A percentile compares a stretch with the other conserved stretches of the same genome.
Evolutionary conservation across 768 basidiomycete species (phyloP).

Genomic region (Amyloporia xantha): DNA sequence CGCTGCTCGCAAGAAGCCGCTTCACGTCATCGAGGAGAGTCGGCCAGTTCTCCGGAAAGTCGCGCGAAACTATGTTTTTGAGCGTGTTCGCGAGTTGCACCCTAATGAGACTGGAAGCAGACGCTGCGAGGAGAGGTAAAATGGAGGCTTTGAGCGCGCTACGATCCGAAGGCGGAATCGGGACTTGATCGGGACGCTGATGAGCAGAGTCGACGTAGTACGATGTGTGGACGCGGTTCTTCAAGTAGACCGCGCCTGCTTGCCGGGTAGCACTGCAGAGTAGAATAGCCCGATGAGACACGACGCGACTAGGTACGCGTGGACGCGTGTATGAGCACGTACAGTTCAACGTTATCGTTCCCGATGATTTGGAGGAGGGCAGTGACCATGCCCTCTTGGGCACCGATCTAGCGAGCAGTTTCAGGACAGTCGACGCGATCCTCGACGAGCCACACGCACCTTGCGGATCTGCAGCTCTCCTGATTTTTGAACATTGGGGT

Average conservation of each 20-base stretch:
- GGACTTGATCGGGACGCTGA: constrained; percentile 51
- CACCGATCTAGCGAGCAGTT: constrained; percentile 49
- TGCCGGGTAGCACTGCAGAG: constrained; percentile 66
- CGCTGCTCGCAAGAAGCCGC: constrained; percentile 50
- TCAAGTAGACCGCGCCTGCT: constrained; percentile 82
- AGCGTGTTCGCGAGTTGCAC: constrained; percentile 70
- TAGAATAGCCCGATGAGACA: constrained; percentile 6
- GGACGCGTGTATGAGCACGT: constrained; percentile 36
- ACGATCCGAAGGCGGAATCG: constrained; percentile 64
- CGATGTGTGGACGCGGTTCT: constrained; percentile 73
- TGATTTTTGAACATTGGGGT: constrained; percentile 82
- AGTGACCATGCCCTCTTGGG: constrained; percentile 78
- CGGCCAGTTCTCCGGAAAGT: constrained; percentile 78
- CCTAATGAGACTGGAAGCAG: constrained; percentile 60
- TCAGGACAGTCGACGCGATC: constrained; percentile 5
- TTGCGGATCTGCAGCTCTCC: constrained; percentile 86
- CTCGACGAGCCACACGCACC: constrained; percentile 47
- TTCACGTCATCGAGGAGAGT: constrained; percentile 62
- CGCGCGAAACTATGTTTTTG: constrained; percentile 66
- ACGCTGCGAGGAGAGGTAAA: constrained; percentile 61
- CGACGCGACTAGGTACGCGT: constrained; percentile 28
- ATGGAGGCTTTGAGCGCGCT: constrained; percentile 64
- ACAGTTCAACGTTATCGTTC: constrained; percentile 71
- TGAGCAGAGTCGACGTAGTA: constrained; percentile 46
- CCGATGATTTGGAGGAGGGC: constrained; percentile 83